Conservation (phyloP, 1,284 basidiomycete genomes). For the Irpex sp. region DNA sequence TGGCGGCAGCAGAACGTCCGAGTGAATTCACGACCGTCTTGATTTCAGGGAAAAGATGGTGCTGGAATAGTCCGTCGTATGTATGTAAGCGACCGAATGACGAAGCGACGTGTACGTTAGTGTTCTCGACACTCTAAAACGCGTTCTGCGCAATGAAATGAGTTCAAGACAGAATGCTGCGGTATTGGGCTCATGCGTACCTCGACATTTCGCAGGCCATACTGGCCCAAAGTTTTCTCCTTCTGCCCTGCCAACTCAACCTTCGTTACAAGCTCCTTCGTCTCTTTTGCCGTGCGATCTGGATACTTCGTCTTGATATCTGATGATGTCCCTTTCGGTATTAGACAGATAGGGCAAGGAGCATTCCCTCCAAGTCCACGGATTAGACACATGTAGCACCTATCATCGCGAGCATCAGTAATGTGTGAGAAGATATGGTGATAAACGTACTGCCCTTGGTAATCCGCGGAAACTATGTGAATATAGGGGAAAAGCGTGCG, state of each 20-base stretch:
- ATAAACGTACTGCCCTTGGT: conserved; percentile 21
- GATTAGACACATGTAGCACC: conserved; percentile 14
- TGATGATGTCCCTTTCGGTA: conserved; percentile 5
- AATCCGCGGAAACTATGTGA: conserved; percentile 27
- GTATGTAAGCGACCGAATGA: conserved; percentile 35
- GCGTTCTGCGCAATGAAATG: conserved; percentile 25
- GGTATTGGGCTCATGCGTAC: conserved; percentile 17
- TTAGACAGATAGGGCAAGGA: conserved; percentile 16
- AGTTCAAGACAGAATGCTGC: background rate
- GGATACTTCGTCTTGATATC: background rate
- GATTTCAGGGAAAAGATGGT: conserved; percentile 18
- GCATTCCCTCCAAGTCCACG: conserved; percentile 10
- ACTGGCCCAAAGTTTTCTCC: conserved; percentile 17
- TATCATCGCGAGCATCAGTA: background rate
- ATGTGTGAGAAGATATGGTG: too few species aligned
- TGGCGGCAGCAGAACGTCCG: background rate
- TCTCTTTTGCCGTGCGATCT: background rate
- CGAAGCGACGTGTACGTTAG: conserved; percentile 27
- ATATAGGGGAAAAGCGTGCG: conserved; percentile 23
- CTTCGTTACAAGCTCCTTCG: background rate
- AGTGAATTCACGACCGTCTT: background rate
- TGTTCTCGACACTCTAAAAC: conserved; percentile 25
- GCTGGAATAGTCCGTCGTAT: conserved; percentile 26
- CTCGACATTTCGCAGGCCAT: conserved; percentile 26
- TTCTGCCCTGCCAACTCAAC: background rate